These are phyloP conservation scores for Fusarium gaditjirri DNA, from an alignment of 2,329 filamentous ascomycete species.

Conservation along the genomic window DNA sequence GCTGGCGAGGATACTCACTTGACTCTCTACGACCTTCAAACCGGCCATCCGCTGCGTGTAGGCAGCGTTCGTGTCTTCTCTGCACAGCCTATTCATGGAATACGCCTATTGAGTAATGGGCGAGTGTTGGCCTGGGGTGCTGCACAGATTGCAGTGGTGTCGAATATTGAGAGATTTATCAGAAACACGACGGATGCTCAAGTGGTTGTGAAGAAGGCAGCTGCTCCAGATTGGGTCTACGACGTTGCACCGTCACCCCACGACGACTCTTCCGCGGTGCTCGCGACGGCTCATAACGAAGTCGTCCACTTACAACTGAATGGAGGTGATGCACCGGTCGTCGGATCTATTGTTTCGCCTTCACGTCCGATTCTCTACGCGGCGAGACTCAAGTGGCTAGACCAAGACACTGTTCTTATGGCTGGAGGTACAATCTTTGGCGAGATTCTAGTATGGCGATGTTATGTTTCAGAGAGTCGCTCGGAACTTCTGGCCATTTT, in stretches of 20 bases:
- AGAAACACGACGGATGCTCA: slow-evolving; percentile 34
- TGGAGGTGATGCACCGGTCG: slow-evolving; percentile 48
- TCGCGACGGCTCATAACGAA: slow-evolving; percentile 91
- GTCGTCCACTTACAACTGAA: slow-evolving; percentile 64
- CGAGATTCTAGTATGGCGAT: slow-evolving; percentile 91
- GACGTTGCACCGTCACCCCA: slow-evolving; percentile 67
- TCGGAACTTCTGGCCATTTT: slow-evolving; percentile 64
- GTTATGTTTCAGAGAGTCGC: slow-evolving; percentile 50
- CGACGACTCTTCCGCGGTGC: slow-evolving; percentile 58
- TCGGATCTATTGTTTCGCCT: slow-evolving; percentile 67
- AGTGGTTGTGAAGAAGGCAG: slow-evolving; percentile 51
- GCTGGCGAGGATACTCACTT: slow-evolving; percentile 70
- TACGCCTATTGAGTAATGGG: slow-evolving; percentile 57
- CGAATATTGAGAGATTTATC: slow-evolving; percentile 42
- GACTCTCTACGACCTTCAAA: slow-evolving; percentile 60
- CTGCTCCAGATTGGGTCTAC: slow-evolving; percentile 80
- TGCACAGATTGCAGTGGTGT: slow-evolving; percentile 58
- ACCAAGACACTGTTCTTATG: slow-evolving; percentile 71
- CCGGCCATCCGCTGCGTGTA: slow-evolving; percentile 48
- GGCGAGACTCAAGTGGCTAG: slow-evolving; percentile 75
- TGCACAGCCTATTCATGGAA: slow-evolving; percentile 79
- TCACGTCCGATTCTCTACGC: slow-evolving; percentile 90
- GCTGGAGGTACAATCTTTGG: slow-evolving; percentile 94
- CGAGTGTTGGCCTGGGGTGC: slow-evolving; percentile 77
- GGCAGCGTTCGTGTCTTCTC: slow-evolving; percentile 66